Evolutionary conservation across 208 protist species (phyloP).

Genomic region (Naegleria lovaniensis): DNA sequence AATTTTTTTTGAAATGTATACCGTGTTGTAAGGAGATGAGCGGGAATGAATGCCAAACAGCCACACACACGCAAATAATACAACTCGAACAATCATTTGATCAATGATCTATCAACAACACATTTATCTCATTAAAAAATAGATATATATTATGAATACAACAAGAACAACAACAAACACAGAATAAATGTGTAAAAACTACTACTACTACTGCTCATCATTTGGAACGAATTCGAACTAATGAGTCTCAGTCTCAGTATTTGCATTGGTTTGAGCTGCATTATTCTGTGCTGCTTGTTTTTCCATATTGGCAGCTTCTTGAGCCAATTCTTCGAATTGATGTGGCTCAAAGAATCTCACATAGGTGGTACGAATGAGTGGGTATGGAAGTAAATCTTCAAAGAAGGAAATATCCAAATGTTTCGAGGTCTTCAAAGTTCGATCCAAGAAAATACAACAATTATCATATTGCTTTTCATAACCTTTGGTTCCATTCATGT

Average conservation of each 20-base stretch:
- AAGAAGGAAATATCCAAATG: not conserved
- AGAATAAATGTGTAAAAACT: too few species aligned
- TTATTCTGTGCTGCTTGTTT: not conserved
- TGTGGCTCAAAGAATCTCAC: not conserved
- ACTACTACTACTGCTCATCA: too few species aligned
- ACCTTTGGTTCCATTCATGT: not conserved
- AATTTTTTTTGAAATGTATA: not conserved
- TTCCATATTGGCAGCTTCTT: not conserved
- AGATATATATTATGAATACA: too few species aligned
- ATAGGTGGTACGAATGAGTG: not conserved
- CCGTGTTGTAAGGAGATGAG: not conserved
- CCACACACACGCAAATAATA: too few species aligned
- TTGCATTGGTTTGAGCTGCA: not conserved
- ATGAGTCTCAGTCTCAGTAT: too few species aligned
- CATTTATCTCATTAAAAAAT: too few species aligned
- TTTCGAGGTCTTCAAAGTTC: not conserved
- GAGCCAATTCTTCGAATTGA: not conserved
- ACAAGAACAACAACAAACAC: too few species aligned
- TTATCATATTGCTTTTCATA: not conserved
- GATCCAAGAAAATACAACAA: conserved; percentile 9
- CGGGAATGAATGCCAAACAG: not conserved
- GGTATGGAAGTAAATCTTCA: conserved; percentile 18
- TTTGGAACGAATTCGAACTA: too few species aligned
- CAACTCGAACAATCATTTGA: too few species aligned
- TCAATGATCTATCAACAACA: too few species aligned